Evolutionary conservation across 768 basidiomycete species (phyloP).

Genomic region (Boletellus ananiceps): DNA sequence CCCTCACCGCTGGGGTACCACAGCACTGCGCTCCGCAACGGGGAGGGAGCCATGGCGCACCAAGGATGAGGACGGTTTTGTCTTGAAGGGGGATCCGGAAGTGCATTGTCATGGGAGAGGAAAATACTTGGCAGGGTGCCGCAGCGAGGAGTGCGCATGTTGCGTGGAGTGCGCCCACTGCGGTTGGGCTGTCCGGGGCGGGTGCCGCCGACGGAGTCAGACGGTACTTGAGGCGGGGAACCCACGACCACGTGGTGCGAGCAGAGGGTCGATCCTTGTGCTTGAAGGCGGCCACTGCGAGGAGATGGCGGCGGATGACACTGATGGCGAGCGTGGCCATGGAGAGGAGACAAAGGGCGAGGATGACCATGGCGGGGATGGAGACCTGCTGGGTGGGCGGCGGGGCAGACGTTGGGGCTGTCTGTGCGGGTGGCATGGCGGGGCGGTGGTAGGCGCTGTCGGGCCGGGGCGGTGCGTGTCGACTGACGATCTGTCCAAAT

Average conservation of each 20-base stretch:
- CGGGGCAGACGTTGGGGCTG: background rate
- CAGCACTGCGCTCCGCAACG: slow-evolving; percentile 6
- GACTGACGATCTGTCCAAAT: slow-evolving; percentile 7
- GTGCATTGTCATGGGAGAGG: slow-evolving; percentile 21
- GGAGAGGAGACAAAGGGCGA: slow-evolving; percentile 13
- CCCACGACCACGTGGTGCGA: background rate
- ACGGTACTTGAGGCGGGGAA: slow-evolving; percentile 1
- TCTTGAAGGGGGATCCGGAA: slow-evolving; percentile 16
- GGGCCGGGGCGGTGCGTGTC: slow-evolving; percentile 12
- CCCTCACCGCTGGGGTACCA: slow-evolving; percentile 1
- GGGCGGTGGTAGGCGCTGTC: background rate
- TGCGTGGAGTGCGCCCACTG: slow-evolving; percentile 23
- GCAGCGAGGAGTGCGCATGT: slow-evolving; percentile 23
- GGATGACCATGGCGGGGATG: slow-evolving; percentile 18
- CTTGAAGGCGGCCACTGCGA: background rate
- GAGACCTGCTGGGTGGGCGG: slow-evolving; percentile 9
- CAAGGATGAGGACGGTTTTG: slow-evolving; percentile 21
- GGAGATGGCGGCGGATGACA: slow-evolving; percentile 21
- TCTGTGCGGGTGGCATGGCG: slow-evolving; percentile 18
- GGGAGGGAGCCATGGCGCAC: slow-evolving; percentile 11
- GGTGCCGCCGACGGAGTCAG: background rate
- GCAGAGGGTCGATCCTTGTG: background rate
- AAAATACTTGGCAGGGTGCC: slow-evolving; percentile 20
- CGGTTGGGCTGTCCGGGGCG: slow-evolving; percentile 5
- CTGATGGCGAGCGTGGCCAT: slow-evolving; percentile 19